Base-by-base conservation (phyloP, 1,284 basidiomycete species). In the Melampsora americana region DNA sequence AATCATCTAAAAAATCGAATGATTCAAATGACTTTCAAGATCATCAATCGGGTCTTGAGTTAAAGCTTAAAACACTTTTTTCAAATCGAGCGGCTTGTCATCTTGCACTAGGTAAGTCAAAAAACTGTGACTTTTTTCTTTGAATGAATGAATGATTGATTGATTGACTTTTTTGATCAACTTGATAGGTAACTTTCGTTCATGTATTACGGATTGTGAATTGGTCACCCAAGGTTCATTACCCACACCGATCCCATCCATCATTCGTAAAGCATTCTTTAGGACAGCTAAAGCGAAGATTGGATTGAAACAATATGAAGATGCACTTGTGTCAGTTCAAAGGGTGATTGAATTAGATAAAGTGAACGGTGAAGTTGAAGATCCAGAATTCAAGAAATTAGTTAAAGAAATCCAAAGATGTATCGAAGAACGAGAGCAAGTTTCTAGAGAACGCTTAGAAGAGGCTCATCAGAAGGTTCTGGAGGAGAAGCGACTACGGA, bases 81-180 rank as follows among this genome's bases (percentile, higher is more conserved):
- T 66, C 72, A 18, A 74, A 74, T 42, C 64, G 72, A 23, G 72
- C 72, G 32, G 72, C 72, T n/a, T 74, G 72, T 44, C 72, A 74
- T 74, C 72, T 74, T 67, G 30, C 72, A 32, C 56, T 74, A 20
- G 72, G 72, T 67, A 46, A 23, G 70, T 5, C 35, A 35, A 9
- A 35, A 35, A 9, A 53, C 42, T 53, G 32, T 32, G 26, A 23
- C 16, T 66, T 39, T 44, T 42, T 60, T 35, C 48, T 42, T 32
- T 6, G 35, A 28, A 35, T 67, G 30, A 65, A 12, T 23, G 26
- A 28, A 32, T 61, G 46, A 42, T 23, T 53, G 48, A n/a, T 56
- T 23, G 16, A 56, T 61, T 53, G n/a, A 48, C 53, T 30, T 23
- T 39, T 23, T 30, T 61, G 46, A 30, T 14, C 14, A 30, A 16